Percentiles rank a stretch among this genome's conserved stretches.
phyloP scores from a whole-genome alignment of 2,329 filamentous ascomycete species.

The Elsinoe necatrix region DNA sequence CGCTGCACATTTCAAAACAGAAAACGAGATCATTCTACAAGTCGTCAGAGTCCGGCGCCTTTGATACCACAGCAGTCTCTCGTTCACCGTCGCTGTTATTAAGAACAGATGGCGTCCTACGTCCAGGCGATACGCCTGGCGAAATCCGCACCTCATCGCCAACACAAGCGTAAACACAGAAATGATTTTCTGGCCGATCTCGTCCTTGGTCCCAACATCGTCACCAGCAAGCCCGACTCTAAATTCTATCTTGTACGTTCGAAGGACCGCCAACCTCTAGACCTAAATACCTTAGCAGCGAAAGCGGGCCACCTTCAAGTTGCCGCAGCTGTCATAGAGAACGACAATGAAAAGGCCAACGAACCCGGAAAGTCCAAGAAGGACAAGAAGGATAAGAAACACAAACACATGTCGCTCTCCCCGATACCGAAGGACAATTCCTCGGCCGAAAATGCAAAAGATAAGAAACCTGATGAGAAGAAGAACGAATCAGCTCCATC shows the following conservation, averaged over 20 bases:
- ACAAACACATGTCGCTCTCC: neutral
- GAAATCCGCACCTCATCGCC: neutral
- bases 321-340: neutral
- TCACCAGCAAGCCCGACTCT: neutral
- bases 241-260: neutral
- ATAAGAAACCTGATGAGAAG: neutral
- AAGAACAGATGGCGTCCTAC: neutral
- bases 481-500: neutral
- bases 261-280: neutral
- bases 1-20: neutral
- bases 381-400: conserved; percentile 7
- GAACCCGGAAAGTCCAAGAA: neutral
- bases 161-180: neutral
- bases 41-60: neutral
- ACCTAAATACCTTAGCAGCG: neutral
- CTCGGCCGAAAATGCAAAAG: neutral
- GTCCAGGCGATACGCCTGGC: neutral
- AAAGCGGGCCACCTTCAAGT: neutral
- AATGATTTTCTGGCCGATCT: neutral
- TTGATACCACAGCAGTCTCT: neutral
- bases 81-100: neutral
- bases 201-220: neutral
- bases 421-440: neutral
- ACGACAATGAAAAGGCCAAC: neutral
- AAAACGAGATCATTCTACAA: neutral